These are phyloP conservation scores for Daldinia concentrica DNA, from an alignment of 495 filamentous ascomycete species.

Conservation along the genomic window DNA sequence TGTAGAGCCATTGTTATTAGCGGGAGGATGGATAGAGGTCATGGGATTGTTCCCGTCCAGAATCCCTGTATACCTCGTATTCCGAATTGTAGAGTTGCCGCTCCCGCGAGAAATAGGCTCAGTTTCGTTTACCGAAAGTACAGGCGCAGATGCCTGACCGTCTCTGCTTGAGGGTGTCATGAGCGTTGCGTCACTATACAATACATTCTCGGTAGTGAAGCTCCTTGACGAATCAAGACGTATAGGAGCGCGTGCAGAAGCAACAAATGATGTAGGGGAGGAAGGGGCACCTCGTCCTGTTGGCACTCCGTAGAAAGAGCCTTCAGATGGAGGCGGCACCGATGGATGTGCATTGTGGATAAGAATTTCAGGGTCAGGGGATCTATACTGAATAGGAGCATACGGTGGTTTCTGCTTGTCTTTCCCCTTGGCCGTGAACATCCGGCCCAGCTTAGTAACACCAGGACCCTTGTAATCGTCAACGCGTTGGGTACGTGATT, in stretches of 20 bases:
- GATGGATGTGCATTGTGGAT: conserved; percentile 24
- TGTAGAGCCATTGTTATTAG: not conserved
- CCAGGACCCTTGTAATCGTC: not conserved
- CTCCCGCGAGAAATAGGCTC: not conserved
- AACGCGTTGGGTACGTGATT: not conserved
- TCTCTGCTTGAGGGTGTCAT: conserved; percentile 31
- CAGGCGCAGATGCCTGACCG: not conserved
- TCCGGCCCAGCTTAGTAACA: conserved; percentile 3
- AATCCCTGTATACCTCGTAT: no score
- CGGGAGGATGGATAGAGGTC: no score
- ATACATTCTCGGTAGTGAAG: conserved; percentile 48
- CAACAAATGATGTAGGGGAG: conserved; percentile 5
- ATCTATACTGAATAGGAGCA: conserved; percentile 19
- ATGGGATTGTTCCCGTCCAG: no score
- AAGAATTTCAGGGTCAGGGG: conserved; percentile 26
- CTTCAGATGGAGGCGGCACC: conserved; percentile 1
- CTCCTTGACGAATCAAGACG: conserved; percentile 44
- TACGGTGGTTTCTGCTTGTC: conserved; percentile 10
- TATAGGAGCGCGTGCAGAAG: not conserved
- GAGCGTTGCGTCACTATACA: conserved; percentile 48
- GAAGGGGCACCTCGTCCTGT: conserved; percentile 29
- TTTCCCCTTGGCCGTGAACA: not conserved
- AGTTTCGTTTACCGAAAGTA: not conserved
- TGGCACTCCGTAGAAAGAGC: conserved; percentile 35
- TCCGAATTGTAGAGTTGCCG: not conserved